These are phyloP conservation scores for Lolium rigidum DNA, from an alignment of 176 grass and related monocot genomes.

Conservation along the genomic window DNA sequence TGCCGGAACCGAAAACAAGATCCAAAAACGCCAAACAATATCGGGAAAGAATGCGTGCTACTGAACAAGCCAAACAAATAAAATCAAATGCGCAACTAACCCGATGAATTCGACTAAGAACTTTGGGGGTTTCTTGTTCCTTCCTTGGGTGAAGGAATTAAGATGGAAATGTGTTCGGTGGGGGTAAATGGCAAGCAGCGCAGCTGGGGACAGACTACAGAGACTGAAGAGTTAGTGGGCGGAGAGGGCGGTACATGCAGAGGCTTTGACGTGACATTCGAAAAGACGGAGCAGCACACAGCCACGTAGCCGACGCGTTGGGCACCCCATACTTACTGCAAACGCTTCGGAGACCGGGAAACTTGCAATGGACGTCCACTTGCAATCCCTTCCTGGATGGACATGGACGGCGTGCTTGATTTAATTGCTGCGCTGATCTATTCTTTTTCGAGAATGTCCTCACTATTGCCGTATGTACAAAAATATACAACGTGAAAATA, in stretches of 20 bases:
- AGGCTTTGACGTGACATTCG: not conserved
- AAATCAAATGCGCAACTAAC: not conserved
- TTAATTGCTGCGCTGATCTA: too few relatives aligned
- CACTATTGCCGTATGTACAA: too few relatives aligned
- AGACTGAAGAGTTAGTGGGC: not conserved
- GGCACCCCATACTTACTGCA: too few relatives aligned
- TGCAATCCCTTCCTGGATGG: too few relatives aligned
- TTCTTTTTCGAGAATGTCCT: too few relatives aligned
- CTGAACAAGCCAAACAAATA: not conserved
- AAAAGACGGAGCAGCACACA: not conserved
- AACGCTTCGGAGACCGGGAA: too few relatives aligned
- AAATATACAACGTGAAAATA: too few relatives aligned
- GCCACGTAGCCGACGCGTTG: too few relatives aligned
- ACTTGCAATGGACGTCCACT: too few relatives aligned
- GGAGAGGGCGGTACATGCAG: not conserved
- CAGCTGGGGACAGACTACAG: too few relatives aligned
- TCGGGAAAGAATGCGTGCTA: not conserved
- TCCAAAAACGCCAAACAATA: not conserved
- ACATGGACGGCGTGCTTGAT: too few relatives aligned
- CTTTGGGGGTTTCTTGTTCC: not conserved
- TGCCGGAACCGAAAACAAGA: not conserved
- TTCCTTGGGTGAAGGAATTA: not conserved
- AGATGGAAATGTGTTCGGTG: not conserved
- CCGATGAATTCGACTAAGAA: not conserved
- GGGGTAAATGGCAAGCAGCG: not conserved